Conservation (phyloP, 2,329 filamentous ascomycete genomes). For the Lecanicillium sp. region DNA sequence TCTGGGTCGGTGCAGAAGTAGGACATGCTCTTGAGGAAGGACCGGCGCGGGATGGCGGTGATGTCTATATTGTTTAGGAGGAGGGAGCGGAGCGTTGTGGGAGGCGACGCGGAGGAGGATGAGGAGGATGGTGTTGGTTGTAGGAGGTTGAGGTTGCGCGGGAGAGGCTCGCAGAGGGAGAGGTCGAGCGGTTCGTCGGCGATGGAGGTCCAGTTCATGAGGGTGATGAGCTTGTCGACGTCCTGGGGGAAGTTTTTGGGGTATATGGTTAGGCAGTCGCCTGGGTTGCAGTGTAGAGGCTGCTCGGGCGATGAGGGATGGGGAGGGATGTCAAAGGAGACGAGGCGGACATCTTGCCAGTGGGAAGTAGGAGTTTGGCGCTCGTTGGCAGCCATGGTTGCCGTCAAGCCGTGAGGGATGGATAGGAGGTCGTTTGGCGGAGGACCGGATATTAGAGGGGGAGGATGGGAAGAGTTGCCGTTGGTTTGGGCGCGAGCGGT, state of each 20-base stretch:
- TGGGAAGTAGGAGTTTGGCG: slow-evolving; percentile 69
- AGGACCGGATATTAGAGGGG: slow-evolving; percentile 11
- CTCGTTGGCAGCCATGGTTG: slow-evolving; percentile 55
- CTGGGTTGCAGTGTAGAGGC: slow-evolving; percentile 47
- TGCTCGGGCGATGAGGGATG: slow-evolving; percentile 13
- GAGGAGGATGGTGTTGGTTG: slow-evolving; percentile 56
- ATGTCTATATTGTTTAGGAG: slow-evolving; percentile 82
- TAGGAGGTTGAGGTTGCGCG: slow-evolving; percentile 27
- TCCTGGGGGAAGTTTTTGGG: slow-evolving; percentile 82
- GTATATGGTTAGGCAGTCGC: slow-evolving; percentile 73
- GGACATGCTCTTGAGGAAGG: slow-evolving; percentile 73
- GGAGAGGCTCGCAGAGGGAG: slow-evolving; percentile 22
- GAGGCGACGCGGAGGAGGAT: slow-evolving; percentile 53
- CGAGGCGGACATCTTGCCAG: slow-evolving; percentile 87
- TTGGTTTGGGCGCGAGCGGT: slow-evolving; percentile 2
- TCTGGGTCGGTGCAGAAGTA: slow-evolving; percentile 64
- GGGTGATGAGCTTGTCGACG: slow-evolving; percentile 66
- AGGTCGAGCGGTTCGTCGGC: slow-evolving; percentile 65
- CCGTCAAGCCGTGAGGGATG: slow-evolving; percentile 48
- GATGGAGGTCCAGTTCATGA: slow-evolving; percentile 70
- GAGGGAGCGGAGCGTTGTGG: slow-evolving; percentile 62
- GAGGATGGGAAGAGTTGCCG: slow-evolving; percentile 2
- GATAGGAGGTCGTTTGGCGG: slow-evolving; percentile 37
- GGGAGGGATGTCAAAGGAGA: slow-evolving; percentile 49
- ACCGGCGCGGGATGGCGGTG: slow-evolving; percentile 77